phyloP scores from a whole-genome alignment of 2,329 filamentous ascomycete species.

The Calonectria leucothoes region DNA sequence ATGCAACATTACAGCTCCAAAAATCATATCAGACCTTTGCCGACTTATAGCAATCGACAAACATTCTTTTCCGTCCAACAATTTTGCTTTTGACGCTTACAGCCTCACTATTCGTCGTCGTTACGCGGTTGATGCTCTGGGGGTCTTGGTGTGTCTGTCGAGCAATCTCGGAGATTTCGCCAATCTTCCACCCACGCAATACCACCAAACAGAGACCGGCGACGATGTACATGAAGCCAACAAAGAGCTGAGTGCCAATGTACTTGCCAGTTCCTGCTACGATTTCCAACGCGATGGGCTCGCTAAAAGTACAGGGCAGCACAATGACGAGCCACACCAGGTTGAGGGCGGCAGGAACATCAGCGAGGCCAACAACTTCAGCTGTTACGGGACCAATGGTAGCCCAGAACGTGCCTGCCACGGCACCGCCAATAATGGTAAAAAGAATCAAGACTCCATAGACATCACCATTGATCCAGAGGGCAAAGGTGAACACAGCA shows the following conservation, averaged over 20 bases:
- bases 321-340: conserved; percentile 79
- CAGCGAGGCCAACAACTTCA: conserved; percentile 77
- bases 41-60: conserved; percentile 45
- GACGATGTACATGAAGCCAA: conserved; percentile 69
- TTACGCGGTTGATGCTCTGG: conserved; percentile 45
- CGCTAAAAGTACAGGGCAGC: conserved; percentile 76
- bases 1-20: not conserved
- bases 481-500: conserved; percentile 73
- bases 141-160: conserved; percentile 44
- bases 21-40: conserved; percentile 36
- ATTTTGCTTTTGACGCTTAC: conserved; percentile 43
- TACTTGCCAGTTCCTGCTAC: conserved; percentile 58
- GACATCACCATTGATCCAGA: conserved; percentile 76
- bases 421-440: conserved; percentile 74
- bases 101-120: conserved; percentile 45
- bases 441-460: conserved; percentile 79
- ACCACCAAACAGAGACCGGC: conserved; percentile 51
- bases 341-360: conserved; percentile 75
- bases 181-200: conserved; percentile 54
- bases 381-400: conserved; percentile 77
- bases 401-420: conserved; percentile 79
- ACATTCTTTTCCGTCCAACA: conserved; percentile 47
- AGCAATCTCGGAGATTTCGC: conserved; percentile 47
- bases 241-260: conserved; percentile 67
- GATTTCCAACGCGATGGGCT: conserved; percentile 72